These are phyloP conservation scores for Millerozyma miso DNA, from an alignment of 805 yeast species.

Conservation along the genomic window DNA sequence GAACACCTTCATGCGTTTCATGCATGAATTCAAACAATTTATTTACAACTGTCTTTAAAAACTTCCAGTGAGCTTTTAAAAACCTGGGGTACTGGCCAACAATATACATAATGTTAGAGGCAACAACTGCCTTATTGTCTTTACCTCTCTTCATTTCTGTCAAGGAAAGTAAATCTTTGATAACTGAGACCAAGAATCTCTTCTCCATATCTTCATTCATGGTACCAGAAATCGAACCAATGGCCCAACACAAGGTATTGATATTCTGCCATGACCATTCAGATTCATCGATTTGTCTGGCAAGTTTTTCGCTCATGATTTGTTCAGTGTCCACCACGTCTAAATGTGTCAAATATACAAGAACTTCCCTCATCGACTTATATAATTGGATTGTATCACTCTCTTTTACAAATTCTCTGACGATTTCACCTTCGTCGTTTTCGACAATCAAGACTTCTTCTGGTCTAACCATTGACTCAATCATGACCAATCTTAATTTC, in stretches of 20 bases:
- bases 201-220: constrained; percentile 98
- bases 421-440: constrained; percentile 98
- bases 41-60: constrained; percentile 90
- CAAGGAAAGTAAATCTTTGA: constrained; percentile 83
- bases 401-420: constrained; percentile 93
- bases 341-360: constrained; percentile 92
- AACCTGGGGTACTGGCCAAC: constrained; percentile 99
- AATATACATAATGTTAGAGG: constrained; percentile 99
- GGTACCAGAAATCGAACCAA: constrained; percentile 97
- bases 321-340: constrained; percentile 91
- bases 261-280: constrained; percentile 99
- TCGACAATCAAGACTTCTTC: constrained; percentile 97
- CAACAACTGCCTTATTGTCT: constrained; percentile 97
- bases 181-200: constrained; percentile 86
- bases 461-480: constrained; percentile 97
- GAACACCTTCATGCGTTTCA: constrained; percentile 99
- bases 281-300: constrained; percentile 88
- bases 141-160: constrained; percentile 97
- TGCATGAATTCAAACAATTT: constrained; percentile 98
- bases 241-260: constrained; percentile 98
- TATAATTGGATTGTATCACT: constrained; percentile 94
- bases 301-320: constrained; percentile 88
- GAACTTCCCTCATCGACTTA: constrained; percentile 91
- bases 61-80: constrained; percentile 97
- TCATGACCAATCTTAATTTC: constrained; percentile 83